Percentiles rank a stretch among this genome's conserved stretches.
Conservation (phyloP, 345 rosid genomes). For the Aethionema arabicum region DNA sequence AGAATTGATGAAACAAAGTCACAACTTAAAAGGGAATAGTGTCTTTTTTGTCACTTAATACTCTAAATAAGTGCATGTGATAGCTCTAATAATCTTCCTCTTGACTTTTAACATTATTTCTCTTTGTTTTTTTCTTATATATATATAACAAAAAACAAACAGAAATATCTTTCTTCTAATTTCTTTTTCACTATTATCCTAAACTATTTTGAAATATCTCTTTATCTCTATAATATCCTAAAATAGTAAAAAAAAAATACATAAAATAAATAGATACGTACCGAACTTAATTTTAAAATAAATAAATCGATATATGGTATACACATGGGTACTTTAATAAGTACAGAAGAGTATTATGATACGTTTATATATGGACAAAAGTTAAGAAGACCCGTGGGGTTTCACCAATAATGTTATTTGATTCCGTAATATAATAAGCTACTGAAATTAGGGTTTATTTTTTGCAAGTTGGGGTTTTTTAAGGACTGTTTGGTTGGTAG, state of each 20-base stretch:
- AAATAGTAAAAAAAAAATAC: too few species aligned
- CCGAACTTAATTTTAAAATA: too few species aligned
- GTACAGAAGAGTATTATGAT: constrained; percentile 1
- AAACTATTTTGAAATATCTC: too few species aligned
- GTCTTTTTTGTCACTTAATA: constrained; percentile 23
- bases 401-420: constrained; percentile 31
- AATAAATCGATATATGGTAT: too few species aligned
- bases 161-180: too few species aligned
- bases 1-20: constrained; percentile 3
- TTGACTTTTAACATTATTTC: background rate
- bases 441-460: too few species aligned
- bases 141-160: too few species aligned
- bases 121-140: background rate
- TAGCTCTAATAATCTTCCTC: constrained; percentile 17
- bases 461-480: too few species aligned
- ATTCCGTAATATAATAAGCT: background rate
- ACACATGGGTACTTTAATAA: background rate
- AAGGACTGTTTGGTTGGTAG: too few species aligned
- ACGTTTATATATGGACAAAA: constrained; percentile 25
- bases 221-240: too few species aligned
- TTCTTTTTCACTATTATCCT: too few species aligned
- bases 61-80: constrained; percentile 28
- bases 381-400: constrained; percentile 32
- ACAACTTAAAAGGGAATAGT: background rate
- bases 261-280: too few species aligned